Evolutionary conservation across 208 protist genomes (phyloP).

Genomic region (Angomonas ambiguus): DNA sequence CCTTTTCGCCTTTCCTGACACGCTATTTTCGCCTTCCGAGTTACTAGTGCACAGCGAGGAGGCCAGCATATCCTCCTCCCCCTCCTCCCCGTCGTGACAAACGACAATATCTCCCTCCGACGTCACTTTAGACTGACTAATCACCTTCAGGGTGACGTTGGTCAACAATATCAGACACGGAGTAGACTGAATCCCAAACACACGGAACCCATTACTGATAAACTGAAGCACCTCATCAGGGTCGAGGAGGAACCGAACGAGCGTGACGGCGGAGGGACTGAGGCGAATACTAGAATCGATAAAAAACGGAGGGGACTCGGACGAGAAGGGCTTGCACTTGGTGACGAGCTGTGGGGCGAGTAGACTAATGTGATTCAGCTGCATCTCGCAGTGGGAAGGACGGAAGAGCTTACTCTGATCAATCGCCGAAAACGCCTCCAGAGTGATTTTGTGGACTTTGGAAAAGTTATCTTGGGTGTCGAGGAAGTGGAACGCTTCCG

Average conservation of each 20-base stretch:
- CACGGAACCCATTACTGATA: constrained; percentile 85
- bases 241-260: constrained; percentile 68
- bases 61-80: constrained; percentile 12
- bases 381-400: constrained; percentile 58
- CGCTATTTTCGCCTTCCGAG: constrained; percentile 2
- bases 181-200: constrained; percentile 79
- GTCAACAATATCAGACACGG: constrained; percentile 84
- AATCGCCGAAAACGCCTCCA: constrained; percentile 2
- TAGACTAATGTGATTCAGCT: constrained; percentile 57
- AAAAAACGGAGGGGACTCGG: constrained; percentile 27
- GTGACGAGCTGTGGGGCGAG: constrained; percentile 51
- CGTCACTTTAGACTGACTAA: constrained; percentile 72
- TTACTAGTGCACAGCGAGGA: constrained; percentile 7
- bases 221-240: constrained; percentile 73
- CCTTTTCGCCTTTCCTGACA: constrained; percentile 2
- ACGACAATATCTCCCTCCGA: constrained; percentile 78
- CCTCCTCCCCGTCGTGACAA: constrained; percentile 38
- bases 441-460: constrained; percentile 11
- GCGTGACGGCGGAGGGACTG: constrained; percentile 51
- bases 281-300: constrained; percentile 45
- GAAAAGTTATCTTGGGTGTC: constrained; percentile 35
- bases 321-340: constrained; percentile 48
- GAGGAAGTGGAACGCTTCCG: constrained; percentile 29
- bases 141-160: constrained; percentile 51
- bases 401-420: constrained; percentile 28